Evolutionary conservation across 2,329 filamentous ascomycete species (phyloP), one percentile per base, ranked within the genome.

Genomic region (Alternaria burnsii): DNA sequence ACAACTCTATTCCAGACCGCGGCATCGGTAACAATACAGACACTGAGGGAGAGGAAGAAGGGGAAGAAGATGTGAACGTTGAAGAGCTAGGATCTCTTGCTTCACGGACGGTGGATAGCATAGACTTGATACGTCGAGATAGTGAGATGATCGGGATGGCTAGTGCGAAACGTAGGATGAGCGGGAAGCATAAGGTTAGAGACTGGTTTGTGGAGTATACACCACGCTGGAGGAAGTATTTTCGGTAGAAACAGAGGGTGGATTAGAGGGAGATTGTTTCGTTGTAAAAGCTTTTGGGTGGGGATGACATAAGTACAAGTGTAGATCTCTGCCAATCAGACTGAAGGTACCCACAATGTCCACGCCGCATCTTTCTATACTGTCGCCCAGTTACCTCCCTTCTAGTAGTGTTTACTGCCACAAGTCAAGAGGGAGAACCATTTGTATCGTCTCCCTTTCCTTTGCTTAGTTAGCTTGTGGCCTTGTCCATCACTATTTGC

Each of bases 391-490:
- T 41, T 12, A 20, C 1, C 8, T 53, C 22, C 5, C n/a, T 18
- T 14, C 5, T 48, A 55, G 4, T 22, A 28, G 43, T 48, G n/a
- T 24, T 28, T 55, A 18, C 43, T 48, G 12, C 42, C 52, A 20
- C 18, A 55, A 9, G 52, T 30, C 22, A 55, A 48, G 6, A 48
- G 32, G 2, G 24, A 55, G 16, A 47, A 32, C 30, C 42, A 55
- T 30, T 11, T 55, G n/a, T 11, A 47, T n/a, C 32, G n/a, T 26
- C 2, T 26, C 24, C 24, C 24, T 26, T 26, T 26, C 24, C 2
- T 26, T 26, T 26, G 24, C 24, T 6, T 26, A 6, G 7, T 26
- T 26, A 26, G 6, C 24, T 26, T 26, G 7, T 26, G 24, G 24
- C 24, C 7, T 26, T 26, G 7, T 26, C 24, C 7, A 26, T 6